Evolutionary conservation across 2,329 filamentous ascomycete genomes (phyloP).

Genomic region (Colletotrichum acutatum): DNA sequence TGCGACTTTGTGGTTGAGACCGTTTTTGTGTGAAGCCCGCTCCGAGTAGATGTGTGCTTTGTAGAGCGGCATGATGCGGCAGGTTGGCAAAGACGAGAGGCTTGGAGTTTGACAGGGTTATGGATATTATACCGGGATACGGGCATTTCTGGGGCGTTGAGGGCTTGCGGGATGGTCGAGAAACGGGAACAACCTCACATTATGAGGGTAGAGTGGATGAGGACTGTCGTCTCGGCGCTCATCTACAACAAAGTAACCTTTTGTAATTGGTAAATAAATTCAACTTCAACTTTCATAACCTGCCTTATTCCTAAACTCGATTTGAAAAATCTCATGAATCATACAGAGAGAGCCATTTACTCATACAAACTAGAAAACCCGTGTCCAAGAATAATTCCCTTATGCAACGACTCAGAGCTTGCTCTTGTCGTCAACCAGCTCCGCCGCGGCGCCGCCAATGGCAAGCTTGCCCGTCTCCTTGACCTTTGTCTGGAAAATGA

Average conservation of each 20-base stretch:
- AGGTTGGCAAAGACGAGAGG: neutral
- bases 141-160: conserved; percentile 1
- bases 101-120: neutral
- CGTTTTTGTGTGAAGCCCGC: conserved; percentile 49
- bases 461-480: conserved; percentile 93
- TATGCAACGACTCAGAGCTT: conserved; percentile 39
- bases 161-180: neutral
- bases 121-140: neutral
- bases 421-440: conserved; percentile 64
- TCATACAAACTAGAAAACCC: neutral
- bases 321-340: neutral
- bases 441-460: conserved; percentile 83
- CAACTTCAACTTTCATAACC: neutral
- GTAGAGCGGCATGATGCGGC: neutral
- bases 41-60: neutral
- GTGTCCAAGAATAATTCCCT: no score
- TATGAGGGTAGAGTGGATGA: neutral
- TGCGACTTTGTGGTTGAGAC: conserved; percentile 58
- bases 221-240: neutral
- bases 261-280: conserved; percentile 7
- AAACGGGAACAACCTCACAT: neutral
- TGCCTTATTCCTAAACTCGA: neutral
- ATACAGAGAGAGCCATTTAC: neutral
- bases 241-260: neutral
- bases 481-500: conserved; percentile 88